Percentiles rank a stretch among this genome's conserved stretches.
Conservation (phyloP, 163 green algal species). For the Prototheca stagnorum region DNA sequence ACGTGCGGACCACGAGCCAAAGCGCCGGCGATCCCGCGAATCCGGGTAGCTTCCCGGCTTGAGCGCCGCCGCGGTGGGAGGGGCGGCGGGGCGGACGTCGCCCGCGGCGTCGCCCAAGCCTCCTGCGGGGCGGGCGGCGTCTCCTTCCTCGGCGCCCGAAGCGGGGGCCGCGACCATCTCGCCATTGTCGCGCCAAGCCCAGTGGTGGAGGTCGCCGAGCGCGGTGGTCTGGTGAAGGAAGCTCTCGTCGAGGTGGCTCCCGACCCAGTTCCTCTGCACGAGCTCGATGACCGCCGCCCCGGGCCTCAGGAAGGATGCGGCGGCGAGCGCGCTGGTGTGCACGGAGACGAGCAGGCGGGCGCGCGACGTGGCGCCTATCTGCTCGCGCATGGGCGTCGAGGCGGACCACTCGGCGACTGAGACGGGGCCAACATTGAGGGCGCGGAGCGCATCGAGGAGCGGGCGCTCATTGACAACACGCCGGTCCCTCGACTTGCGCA, state of each 20-base stretch:
- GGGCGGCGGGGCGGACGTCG: neutral
- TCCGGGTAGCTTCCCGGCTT: conserved; percentile 44
- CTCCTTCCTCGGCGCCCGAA: conserved; percentile 47
- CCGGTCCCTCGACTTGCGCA: conserved; percentile 67
- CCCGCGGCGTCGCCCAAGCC: too few relatives aligned
- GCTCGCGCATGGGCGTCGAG: conserved; percentile 44
- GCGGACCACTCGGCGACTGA: conserved; percentile 58
- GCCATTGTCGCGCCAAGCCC: conserved; percentile 51
- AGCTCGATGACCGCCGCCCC: conserved; percentile 69
- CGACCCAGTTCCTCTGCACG: conserved; percentile 55
- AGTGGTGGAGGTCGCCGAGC: conserved; percentile 76
- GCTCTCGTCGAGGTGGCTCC: conserved; percentile 29
- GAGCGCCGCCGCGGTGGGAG: too few relatives aligned
- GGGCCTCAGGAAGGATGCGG: conserved; percentile 60
- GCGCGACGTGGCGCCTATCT: conserved; percentile 50
- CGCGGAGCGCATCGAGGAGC: conserved; percentile 42
- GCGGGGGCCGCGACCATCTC: too few relatives aligned
- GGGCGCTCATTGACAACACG: conserved; percentile 61
- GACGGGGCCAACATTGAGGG: conserved; percentile 8
- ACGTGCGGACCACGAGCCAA: conserved; percentile 26
- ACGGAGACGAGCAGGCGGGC: conserved; percentile 61
- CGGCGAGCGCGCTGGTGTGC: conserved; percentile 75
- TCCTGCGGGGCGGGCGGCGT: too few relatives aligned
- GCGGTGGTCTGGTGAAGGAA: conserved; percentile 52
- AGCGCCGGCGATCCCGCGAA: conserved; percentile 30